Evolutionary conservation across 2,329 filamentous ascomycete genomes (phyloP).

Genomic region (Cordyceps cicadae): DNA sequence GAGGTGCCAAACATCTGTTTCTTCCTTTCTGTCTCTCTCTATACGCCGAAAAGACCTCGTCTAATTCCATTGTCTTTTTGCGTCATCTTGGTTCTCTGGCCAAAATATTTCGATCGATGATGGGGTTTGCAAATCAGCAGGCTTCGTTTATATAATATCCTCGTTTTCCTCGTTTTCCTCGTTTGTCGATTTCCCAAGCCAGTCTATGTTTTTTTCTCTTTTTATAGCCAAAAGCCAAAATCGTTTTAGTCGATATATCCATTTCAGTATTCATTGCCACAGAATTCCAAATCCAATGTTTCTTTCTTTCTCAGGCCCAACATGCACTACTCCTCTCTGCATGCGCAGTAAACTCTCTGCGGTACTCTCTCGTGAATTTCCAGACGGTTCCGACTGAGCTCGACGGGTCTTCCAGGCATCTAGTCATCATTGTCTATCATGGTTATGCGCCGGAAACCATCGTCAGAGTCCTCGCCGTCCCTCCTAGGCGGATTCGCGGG

Average conservation of each 20-base stretch:
- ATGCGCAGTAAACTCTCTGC: no score
- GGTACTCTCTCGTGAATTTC: no score
- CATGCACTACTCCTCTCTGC: no score
- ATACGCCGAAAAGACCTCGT: constrained; percentile 1
- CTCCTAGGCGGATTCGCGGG: neutral
- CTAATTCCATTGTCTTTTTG: neutral
- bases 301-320: no score
- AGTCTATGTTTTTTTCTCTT: neutral
- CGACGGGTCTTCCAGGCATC: neutral
- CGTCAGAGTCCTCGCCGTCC: neutral
- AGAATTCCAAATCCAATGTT: neutral
- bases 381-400: neutral
- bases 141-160: constrained; percentile 11
- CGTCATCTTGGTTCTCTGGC: constrained; percentile 2
- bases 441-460: neutral
- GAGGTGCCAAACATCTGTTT: neutral
- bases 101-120: constrained; percentile 12
- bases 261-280: neutral
- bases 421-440: neutral
- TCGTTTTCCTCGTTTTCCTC: constrained; percentile 13
- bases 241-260: neutral
- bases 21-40: neutral
- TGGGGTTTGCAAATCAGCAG: neutral
- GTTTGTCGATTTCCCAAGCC: constrained; percentile 8
- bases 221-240: neutral